These are phyloP conservation scores for Nepenthes gracilis DNA, from an alignment of 148 eudicot genomes.

Conservation along the genomic window DNA sequence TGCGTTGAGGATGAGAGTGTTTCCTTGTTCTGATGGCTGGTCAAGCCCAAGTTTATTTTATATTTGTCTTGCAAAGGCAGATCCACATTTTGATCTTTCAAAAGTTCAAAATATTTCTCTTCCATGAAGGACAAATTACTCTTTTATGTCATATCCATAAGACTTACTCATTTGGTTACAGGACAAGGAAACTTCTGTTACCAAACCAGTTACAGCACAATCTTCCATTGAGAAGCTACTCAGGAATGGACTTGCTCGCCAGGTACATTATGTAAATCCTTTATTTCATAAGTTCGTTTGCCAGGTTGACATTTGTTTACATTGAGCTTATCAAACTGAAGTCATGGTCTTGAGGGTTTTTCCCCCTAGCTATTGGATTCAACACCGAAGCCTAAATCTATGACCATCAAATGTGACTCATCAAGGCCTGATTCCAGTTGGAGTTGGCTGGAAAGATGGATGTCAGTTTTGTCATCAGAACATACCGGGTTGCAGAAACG, in stretches of 20 bases:
- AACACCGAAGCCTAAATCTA: constrained; percentile 48
- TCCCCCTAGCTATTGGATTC: constrained; percentile 53
- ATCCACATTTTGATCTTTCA: no score
- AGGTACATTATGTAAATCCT: constrained; percentile 31
- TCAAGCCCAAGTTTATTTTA: no score
- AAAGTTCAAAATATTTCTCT: no score
- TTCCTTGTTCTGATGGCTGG: no score
- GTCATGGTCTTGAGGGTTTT: not conserved
- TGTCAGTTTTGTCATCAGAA: constrained; percentile 40
- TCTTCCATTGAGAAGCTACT: constrained; percentile 61
- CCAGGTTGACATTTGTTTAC: not conserved
- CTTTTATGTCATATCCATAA: constrained; percentile 1
- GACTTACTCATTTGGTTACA: constrained; percentile 15
- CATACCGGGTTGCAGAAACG: constrained; percentile 9
- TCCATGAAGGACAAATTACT: not conserved
- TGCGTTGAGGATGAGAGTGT: no score
- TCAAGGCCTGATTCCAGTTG: constrained; percentile 60
- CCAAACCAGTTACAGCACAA: constrained; percentile 20
- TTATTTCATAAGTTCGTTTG: not conserved
- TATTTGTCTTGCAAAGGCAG: no score
- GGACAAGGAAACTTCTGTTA: constrained; percentile 24
- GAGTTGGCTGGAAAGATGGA: constrained; percentile 95
- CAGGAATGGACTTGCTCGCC: constrained; percentile 59
- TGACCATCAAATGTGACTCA: constrained; percentile 69
- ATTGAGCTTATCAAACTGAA: not conserved